A percentile compares a stretch with the other conserved stretches of the same genome.
phyloP scores from a whole-genome alignment of 345 rosid genomes.

The Eucalyptus curtisii region DNA sequence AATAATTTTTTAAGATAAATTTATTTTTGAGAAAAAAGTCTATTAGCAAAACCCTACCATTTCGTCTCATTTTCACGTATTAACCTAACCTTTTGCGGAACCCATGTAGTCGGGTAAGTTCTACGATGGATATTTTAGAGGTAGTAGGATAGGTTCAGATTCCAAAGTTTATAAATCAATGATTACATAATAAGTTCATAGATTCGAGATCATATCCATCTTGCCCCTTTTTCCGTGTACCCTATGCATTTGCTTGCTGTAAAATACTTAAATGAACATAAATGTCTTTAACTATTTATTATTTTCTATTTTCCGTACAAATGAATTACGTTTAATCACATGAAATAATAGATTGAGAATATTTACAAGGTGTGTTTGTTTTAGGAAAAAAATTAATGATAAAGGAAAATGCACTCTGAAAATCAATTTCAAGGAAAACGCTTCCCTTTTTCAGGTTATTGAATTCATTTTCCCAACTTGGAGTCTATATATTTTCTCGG shows the following conservation, averaged over 20 bases:
- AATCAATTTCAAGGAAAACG: neutral
- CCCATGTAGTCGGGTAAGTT: rapidly evolving
- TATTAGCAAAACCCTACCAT: neutral
- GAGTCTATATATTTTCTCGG: no score
- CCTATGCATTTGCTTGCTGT: neutral
- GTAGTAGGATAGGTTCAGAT: rapidly evolving
- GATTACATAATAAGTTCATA: neutral
- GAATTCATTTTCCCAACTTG: neutral
- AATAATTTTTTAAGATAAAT: neutral
- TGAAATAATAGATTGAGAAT: neutral
- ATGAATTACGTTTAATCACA: neutral
- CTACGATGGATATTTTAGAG: neutral
- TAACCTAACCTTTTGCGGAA: neutral
- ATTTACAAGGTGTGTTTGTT: neutral
- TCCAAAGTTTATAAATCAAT: neutral
- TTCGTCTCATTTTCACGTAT: neutral
- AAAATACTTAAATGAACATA: neutral
- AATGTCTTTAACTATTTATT: neutral
- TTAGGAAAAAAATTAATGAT: neutral
- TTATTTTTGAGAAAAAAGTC: neutral
- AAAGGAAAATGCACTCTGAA: neutral
- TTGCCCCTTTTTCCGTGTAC: neutral
- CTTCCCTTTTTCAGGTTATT: rapidly evolving
- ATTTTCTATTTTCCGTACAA: neutral
- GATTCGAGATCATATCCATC: neutral